phyloP scores from a whole-genome alignment of 257 asterid species.

The Ehretia macrophylla region DNA sequence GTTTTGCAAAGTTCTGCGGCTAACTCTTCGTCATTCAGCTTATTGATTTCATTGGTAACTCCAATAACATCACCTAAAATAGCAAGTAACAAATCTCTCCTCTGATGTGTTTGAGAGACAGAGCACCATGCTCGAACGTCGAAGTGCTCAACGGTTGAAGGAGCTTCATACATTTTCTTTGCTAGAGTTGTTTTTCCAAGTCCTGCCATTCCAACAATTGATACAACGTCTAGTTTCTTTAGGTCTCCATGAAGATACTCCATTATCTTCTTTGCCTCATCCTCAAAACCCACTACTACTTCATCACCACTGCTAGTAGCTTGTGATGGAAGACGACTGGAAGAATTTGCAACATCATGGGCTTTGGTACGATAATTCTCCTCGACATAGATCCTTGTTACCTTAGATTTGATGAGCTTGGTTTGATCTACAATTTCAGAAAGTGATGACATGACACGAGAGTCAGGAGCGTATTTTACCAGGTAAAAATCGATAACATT shows the following conservation, averaged over 20 bases:
- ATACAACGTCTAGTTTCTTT: conserved; percentile 20
- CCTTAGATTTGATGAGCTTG: neutral
- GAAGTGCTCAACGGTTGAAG: conserved; percentile 15
- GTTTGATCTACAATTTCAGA: neutral
- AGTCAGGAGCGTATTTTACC: neutral
- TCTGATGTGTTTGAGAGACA: conserved; percentile 16
- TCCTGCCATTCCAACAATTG: conserved; percentile 37
- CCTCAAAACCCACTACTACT: conserved; percentile 6
- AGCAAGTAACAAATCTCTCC: conserved; percentile 14
- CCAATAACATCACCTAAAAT: conserved; percentile 16
- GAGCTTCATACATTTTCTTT: conserved; percentile 22
- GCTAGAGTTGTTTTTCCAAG: conserved; percentile 42
- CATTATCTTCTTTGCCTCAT: conserved; percentile 17
- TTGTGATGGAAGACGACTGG: neutral
- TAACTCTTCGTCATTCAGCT: conserved; percentile 11
- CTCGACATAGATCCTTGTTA: neutral
- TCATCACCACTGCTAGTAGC: neutral
- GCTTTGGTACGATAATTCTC: neutral
- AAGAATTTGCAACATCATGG: neutral
- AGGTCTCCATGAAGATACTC: conserved; percentile 15
- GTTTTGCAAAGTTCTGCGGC: neutral
- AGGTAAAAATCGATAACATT: neutral
- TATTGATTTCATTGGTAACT: conserved; percentile 4
- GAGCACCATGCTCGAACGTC: conserved; percentile 28
- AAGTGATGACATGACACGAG: neutral